Evolutionary conservation across 2,329 filamentous ascomycete genomes (phyloP), one percentile per base, ranked within the genome.

Genomic region (Colletotrichum camelliae): DNA sequence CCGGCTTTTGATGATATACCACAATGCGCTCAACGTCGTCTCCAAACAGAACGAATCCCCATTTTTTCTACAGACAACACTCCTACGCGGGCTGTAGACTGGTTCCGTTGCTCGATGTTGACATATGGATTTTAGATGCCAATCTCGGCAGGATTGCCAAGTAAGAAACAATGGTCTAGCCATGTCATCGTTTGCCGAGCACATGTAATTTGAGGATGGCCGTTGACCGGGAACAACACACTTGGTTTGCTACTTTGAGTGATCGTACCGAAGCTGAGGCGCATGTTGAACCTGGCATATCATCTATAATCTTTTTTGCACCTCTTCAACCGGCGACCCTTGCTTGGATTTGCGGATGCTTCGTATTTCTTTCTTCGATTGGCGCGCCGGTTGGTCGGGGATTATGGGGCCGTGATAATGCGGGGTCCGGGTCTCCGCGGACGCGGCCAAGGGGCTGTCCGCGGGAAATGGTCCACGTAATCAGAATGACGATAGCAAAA

Each of bases 131-230:
- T 5, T 29, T 29, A 7, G 18, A 21, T 21, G 43, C 10, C 18
- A n/a, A 7, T 21, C 0, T 7, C 5, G n/a, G 18, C 10, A n/a
- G n/a, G 18, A 21, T 21, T 18, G 21, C 18, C 18, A n/a, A 48
- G 43, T 5, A 48, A 21, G 1, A 9, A 12, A 48, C 0, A 18
- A 9, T 21, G 0, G 12, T 21, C 16, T 4, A 43, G 0, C 0
- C 18, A 48, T 21, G 1, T 9, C 43, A 48, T 13, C 18, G 18
- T 48, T n/a, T 21, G 43, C 43, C 43, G 43, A 48, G 10, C 43
- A 21, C 10, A n/a, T 48, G 3, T 48, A 4, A 48, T 1, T 13
- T 1, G 18, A 48, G 43, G 2, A 48, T 21, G 1, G 18, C 18
- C 0, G 18, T 48, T 21, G 9, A 48, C 5, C 43, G 5, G 39